These are phyloP conservation scores for Penstemon davidsonii DNA, from an alignment of 257 asterid genomes.

Conservation along the genomic window DNA sequence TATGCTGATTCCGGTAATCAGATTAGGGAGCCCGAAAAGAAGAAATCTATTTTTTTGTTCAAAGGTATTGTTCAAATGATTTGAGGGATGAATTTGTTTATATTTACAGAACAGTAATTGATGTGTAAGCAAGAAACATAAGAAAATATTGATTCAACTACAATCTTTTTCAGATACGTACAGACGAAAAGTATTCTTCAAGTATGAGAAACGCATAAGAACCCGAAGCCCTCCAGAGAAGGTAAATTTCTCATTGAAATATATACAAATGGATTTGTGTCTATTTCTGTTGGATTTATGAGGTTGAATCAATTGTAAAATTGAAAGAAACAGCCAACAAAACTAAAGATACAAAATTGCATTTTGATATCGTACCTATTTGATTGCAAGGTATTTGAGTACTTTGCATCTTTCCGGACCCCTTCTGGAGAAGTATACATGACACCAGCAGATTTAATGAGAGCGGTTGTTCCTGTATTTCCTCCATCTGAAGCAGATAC, in stretches of 20 bases:
- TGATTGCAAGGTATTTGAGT: constrained; percentile 71
- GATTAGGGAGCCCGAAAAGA: constrained; percentile 32
- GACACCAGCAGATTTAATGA: constrained; percentile 87
- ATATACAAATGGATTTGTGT: no score
- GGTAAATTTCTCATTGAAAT: constrained; percentile 37
- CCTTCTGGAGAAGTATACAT: constrained; percentile 69
- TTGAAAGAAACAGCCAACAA: not conserved
- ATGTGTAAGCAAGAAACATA: not conserved
- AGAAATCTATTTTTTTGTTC: constrained; percentile 51
- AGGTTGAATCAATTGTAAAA: not conserved
- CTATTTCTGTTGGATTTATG: no score
- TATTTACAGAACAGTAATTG: no score
- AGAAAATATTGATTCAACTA: not conserved
- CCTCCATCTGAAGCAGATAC: constrained; percentile 76
- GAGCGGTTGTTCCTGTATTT: constrained; percentile 89
- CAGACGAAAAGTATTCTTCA: constrained; percentile 87
- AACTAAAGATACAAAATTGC: not conserved
- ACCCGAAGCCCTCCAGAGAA: constrained; percentile 87
- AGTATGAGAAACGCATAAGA: constrained; percentile 89
- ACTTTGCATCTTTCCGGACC: constrained; percentile 67
- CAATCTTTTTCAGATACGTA: constrained; percentile 53
- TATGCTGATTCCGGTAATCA: constrained; percentile 64
- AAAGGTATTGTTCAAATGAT: constrained; percentile 41
- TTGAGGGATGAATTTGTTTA: not conserved
- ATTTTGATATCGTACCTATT: not conserved